Conservation (phyloP, 495 filamentous ascomycete genomes). For the Endocarpon pusillum region DNA sequence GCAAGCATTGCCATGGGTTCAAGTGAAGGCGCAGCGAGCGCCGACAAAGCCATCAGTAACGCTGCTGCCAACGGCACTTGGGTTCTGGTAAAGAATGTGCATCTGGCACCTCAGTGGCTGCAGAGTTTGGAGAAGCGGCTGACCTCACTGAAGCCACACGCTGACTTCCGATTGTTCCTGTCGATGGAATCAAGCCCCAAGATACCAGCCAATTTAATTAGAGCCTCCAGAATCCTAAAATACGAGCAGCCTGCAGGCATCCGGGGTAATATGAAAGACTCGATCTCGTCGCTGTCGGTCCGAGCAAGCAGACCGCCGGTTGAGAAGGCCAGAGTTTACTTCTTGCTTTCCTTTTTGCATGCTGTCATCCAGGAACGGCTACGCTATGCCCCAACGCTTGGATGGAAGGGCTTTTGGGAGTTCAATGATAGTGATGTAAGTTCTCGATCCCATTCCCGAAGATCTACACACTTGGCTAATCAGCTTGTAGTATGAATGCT, state of each 20-base stretch:
- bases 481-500: slow-evolving; percentile 73
- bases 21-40: slow-evolving; percentile 76
- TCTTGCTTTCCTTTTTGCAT: slow-evolving; percentile 86
- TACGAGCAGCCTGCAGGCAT: slow-evolving; percentile 97
- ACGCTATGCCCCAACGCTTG: slow-evolving; percentile 84
- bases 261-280: slow-evolving; percentile 97
- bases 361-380: slow-evolving; percentile 92
- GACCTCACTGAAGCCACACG: slow-evolving; percentile 84
- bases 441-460: slow-evolving; percentile 1
- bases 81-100: slow-evolving; percentile 98
- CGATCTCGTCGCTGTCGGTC: slow-evolving; percentile 64
- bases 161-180: slow-evolving; percentile 86
- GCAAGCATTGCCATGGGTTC: slow-evolving; percentile 99
- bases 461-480: slow-evolving; percentile 15
- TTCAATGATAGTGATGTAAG: slow-evolving; percentile 99
- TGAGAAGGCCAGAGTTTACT: slow-evolving; percentile 78
- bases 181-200: slow-evolving; percentile 96
- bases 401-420: slow-evolving; percentile 99
- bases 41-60: slow-evolving; percentile 88
- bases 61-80: slow-evolving; percentile 85
- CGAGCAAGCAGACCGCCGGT: slow-evolving; percentile 67
- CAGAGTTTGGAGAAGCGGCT: slow-evolving; percentile 94
- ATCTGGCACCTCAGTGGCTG: slow-evolving; percentile 87
- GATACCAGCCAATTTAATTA: slow-evolving; percentile 90
- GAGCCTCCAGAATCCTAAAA: slow-evolving; percentile 87